These are phyloP conservation scores for Volvox africanus DNA, from an alignment of 139 green algal species.

Conservation along the genomic window DNA sequence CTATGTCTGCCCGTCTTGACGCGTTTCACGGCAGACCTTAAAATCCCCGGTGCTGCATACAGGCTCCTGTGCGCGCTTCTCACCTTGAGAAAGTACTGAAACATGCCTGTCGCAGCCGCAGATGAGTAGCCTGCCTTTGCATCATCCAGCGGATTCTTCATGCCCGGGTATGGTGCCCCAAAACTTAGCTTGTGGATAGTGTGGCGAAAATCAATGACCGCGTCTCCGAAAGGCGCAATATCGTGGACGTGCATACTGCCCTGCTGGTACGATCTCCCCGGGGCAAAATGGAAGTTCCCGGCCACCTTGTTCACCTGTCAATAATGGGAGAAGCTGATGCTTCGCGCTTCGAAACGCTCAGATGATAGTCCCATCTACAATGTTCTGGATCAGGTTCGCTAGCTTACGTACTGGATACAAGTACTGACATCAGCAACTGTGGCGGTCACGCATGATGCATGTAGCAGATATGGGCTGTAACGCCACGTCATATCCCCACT, in stretches of 20 bases:
- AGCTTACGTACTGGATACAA: no score
- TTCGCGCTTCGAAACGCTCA: no score
- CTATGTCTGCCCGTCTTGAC: no score
- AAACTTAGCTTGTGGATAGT: slow-evolving; percentile 77
- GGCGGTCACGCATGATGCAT: no score
- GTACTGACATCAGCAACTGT: no score
- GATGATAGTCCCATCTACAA: no score
- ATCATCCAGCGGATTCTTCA: slow-evolving; percentile 88
- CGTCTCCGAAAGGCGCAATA: slow-evolving; percentile 85
- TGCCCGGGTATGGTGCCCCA: slow-evolving; percentile 77
- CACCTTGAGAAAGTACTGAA: slow-evolving; percentile 98
- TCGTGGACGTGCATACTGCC: slow-evolving; percentile 95
- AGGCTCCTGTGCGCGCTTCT: not conserved
- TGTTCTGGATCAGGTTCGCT: no score
- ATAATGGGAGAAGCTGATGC: no score
- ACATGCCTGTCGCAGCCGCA: slow-evolving; percentile 79
- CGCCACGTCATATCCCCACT: no score
- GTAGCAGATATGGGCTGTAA: no score
- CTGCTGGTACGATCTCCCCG: slow-evolving; percentile 93
- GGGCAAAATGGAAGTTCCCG: slow-evolving; percentile 97
- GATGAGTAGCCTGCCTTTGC: slow-evolving; percentile 40
- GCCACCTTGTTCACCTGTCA: slow-evolving; percentile 80
- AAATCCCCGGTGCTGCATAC: no score
- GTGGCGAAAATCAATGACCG: slow-evolving; percentile 84
- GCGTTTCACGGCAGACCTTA: no score